phyloP scores from a whole-genome alignment of 331 rosid species.

The Malus hybrid region DNA sequence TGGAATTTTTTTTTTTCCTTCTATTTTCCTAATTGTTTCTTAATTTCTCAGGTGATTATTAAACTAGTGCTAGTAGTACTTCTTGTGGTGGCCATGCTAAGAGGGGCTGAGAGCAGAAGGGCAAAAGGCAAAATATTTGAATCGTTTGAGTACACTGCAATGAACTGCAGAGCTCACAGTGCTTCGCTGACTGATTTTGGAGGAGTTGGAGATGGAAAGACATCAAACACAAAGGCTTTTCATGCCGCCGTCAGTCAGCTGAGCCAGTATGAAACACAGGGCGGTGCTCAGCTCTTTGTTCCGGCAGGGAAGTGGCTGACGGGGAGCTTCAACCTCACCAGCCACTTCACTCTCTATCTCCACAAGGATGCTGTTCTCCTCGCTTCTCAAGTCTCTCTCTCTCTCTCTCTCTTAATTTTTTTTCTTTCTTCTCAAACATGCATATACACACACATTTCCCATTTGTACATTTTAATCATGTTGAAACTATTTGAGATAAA shows the following conservation, averaged over 20 bases:
- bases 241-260: slow-evolving; percentile 26
- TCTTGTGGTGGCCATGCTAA: background rate
- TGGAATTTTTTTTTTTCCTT: background rate
- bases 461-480: background rate
- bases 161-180: slow-evolving; percentile 43
- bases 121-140: background rate
- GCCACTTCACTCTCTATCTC: slow-evolving; percentile 33
- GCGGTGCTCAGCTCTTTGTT: slow-evolving; percentile 45
- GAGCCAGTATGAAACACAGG: slow-evolving; percentile 24
- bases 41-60: slow-evolving; percentile 16
- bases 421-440: background rate
- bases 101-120: slow-evolving; percentile 21
- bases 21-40: background rate
- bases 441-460: background rate
- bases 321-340: slow-evolving; percentile 35
- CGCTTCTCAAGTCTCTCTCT: slow-evolving; percentile 29
- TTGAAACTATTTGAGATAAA: background rate
- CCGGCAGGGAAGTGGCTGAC: slow-evolving; percentile 51
- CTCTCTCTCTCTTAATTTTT: background rate
- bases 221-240: slow-evolving; percentile 51
- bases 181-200: slow-evolving; percentile 41
- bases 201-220: slow-evolving; percentile 52
- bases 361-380: slow-evolving; percentile 36
- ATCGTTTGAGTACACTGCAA: slow-evolving; percentile 28
- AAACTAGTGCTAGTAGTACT: background rate